Conservation (phyloP, 495 filamentous ascomycete genomes). For the Annulohypoxylon stygium region DNA sequence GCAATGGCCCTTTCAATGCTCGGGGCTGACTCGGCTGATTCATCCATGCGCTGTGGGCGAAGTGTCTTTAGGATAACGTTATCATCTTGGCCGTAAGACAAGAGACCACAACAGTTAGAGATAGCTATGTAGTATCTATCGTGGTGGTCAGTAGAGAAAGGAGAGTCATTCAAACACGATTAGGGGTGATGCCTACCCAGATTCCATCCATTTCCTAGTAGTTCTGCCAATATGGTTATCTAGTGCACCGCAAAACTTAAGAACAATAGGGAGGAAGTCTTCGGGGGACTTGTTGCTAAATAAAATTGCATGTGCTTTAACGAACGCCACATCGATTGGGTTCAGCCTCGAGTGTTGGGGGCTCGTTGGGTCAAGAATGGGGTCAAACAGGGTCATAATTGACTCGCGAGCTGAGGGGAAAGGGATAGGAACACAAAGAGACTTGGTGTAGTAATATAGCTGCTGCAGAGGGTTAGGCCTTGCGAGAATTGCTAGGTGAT, state of each 20-base stretch:
- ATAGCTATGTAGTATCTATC: constrained; percentile 70
- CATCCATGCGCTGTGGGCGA: constrained; percentile 37
- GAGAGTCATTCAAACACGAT: constrained; percentile 62
- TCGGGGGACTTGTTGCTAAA: constrained; percentile 68
- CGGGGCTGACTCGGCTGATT: constrained; percentile 16
- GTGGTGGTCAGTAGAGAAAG: constrained; percentile 62
- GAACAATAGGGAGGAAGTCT: constrained; percentile 60
- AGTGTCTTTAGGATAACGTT: constrained; percentile 54
- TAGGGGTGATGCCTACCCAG: constrained; percentile 64
- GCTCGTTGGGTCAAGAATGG: constrained; percentile 63
- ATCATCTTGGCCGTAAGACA: constrained; percentile 55
- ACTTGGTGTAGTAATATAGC: constrained; percentile 71
- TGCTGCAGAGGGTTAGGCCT: constrained; percentile 78
- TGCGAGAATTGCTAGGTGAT: constrained; percentile 83
- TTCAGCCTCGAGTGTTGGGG: constrained; percentile 49
- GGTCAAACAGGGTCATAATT: constrained; percentile 77
- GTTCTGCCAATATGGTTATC: constrained; percentile 71
- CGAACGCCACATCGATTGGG: constrained; percentile 65
- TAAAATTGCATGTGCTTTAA: constrained; percentile 74
- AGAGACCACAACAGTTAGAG: constrained; percentile 57
- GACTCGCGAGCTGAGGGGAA: constrained; percentile 76
- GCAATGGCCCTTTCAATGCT: constrained; percentile 15
- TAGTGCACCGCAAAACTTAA: constrained; percentile 66
- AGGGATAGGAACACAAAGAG: constrained; percentile 62
- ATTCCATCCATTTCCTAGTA: constrained; percentile 71